Evolutionary conservation across 1,139 yeast species (phyloP), one percentile per base, ranked within the genome.

Genomic region (Hanseniaspora sp.): DNA sequence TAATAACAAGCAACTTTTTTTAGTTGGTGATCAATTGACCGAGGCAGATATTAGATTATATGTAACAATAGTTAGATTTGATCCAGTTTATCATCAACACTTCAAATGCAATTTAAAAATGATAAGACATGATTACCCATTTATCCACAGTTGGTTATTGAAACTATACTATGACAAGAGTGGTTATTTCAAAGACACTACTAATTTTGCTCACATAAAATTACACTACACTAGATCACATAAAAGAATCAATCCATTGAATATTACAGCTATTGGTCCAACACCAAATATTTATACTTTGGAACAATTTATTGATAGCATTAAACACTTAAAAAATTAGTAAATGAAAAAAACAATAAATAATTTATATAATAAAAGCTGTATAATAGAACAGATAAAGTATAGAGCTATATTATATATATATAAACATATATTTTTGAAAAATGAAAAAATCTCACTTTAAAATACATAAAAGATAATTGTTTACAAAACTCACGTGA

Each of bases 241-340:
- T 68, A 67, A 77, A 54, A 76, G 76, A 54, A 83, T 87, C 67
- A 92, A 92, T 67, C 96, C 95, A 7, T 71, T 74, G 59, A 83
- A 84, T 1, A 83, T 92, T 60, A 85, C 96, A 1, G 95, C 97
- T 7, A 66, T 83, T 46, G 98, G 98, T 3, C 98, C 98, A 18
- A 63, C 83, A 48, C 95, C 95, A 41, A 71, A 86, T 63, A 84
- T 87, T 58, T 65, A 73, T 59, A 76, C 78, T 17, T 62, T 53
- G 2, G 28, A 51, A 2, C 15, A 17, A 39, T 30, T 15, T 29
- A 7, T 33, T 30, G 38, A 7, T 13, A 23, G 29, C n/a, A 17
- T 38, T 39, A 39, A 39, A 17, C 18, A 47, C 29, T 23, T 12
- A 18, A 38, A 30, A 39, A 28, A 15, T 28, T 28, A 40, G 12